Evolutionary conservation across 2,329 filamentous ascomycete genomes (phyloP).

Genomic region (Penicillium sp.): DNA sequence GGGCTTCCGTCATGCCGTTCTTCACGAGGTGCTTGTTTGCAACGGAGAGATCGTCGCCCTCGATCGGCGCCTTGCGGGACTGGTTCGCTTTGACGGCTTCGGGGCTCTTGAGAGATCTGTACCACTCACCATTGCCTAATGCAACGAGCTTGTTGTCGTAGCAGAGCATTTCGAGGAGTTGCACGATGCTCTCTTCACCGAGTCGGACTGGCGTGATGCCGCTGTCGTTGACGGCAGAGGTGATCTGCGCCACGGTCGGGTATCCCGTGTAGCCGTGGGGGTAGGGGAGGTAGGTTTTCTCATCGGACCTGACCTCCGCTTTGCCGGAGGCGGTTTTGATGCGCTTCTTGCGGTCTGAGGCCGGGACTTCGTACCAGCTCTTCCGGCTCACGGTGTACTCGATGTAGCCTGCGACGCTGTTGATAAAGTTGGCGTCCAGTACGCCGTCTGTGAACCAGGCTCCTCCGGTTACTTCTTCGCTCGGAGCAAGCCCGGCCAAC

Average conservation of each 20-base stretch:
- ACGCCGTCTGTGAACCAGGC: constrained; percentile 93
- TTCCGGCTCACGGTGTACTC: constrained; percentile 69
- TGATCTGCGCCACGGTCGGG: constrained; percentile 76
- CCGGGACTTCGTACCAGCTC: constrained; percentile 62
- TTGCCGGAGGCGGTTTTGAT: constrained; percentile 37
- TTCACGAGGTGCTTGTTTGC: constrained; percentile 44
- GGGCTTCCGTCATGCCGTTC: constrained; percentile 82
- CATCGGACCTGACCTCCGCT: constrained; percentile 30
- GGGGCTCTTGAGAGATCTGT: constrained; percentile 46
- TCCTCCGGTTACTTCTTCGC: constrained; percentile 86
- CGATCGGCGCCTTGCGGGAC: constrained; percentile 29
- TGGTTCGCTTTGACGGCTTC: constrained; percentile 35
- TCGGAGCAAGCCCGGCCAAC: constrained; percentile 76
- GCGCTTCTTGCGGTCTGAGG: constrained; percentile 40
- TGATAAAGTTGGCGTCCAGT: constrained; percentile 84
- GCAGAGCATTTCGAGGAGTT: constrained; percentile 81
- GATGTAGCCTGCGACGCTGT: constrained; percentile 68
- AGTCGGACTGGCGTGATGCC: constrained; percentile 70
- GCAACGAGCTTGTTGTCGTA: constrained; percentile 80
- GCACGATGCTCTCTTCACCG: constrained; percentile 71
- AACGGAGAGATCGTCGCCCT: constrained; percentile 32
- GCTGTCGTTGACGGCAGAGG: constrained; percentile 66
- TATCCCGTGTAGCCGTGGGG: constrained; percentile 70
- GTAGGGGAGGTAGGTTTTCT: constrained; percentile 49
- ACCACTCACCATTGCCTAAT: constrained; percentile 50